Conservation (phyloP, 805 yeast species). For the Candida gorgasii region DNA sequence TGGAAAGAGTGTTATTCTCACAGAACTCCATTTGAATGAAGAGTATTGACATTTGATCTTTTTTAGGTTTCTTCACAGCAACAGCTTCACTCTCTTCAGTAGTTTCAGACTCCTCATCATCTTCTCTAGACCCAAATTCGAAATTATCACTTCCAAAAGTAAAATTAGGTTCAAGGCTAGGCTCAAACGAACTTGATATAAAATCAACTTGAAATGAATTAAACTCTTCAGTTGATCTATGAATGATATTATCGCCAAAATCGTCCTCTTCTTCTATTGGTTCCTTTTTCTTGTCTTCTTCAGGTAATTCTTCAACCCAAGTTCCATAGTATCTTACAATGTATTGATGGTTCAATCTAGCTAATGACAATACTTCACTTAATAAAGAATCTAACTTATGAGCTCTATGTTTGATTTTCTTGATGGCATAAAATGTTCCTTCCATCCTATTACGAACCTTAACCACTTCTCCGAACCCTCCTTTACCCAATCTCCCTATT, state of each 20-base stretch:
- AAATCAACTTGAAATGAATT: constrained; percentile 57
- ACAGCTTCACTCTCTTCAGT: constrained; percentile 5
- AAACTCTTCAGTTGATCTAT: constrained; percentile 16
- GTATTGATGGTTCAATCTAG: constrained; percentile 90
- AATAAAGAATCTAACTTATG: constrained; percentile 77
- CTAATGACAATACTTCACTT: constrained; percentile 88
- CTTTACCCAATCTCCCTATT: constrained; percentile 84
- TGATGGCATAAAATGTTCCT: constrained; percentile 92
- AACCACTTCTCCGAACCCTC: constrained; percentile 98
- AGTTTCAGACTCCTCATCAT: constrained; percentile 9
- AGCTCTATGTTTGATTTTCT: constrained; percentile 82
- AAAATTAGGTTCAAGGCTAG: constrained; percentile 26
- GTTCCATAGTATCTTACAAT: constrained; percentile 97
- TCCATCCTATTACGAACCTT: constrained; percentile 91
- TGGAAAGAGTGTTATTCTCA: constrained; percentile 86
- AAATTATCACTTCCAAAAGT: constrained; percentile 46
- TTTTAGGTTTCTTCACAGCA: not conserved
- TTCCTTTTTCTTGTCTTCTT: constrained; percentile 24
- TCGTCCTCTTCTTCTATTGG: constrained; percentile 25
- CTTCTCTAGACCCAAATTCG: constrained; percentile 30
- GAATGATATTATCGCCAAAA: constrained; percentile 17
- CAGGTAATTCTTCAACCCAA: constrained; percentile 82
- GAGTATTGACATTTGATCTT: constrained; percentile 56
- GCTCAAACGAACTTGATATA: constrained; percentile 62
- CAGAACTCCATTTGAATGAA: constrained; percentile 99